phyloP scores from a whole-genome alignment of 179 eudicot species.

The Actinidia arguta region DNA sequence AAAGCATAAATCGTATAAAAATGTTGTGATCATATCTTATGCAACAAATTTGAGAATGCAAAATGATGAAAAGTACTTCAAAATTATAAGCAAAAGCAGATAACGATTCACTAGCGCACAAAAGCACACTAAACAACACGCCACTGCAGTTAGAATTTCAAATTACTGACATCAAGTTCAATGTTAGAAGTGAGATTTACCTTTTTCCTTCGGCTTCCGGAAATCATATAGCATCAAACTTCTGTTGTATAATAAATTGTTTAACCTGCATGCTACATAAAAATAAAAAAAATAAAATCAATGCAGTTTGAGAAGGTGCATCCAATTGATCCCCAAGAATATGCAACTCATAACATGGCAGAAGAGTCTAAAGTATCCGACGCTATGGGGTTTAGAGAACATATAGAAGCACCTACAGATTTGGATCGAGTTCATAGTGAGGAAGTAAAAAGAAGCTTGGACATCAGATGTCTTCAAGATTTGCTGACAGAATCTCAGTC shows the following conservation, averaged over 20 bases:
- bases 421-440: constrained; percentile 10
- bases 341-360: constrained; percentile 2
- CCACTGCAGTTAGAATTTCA: background rate
- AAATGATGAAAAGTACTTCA: background rate
- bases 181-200: background rate
- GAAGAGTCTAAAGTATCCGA: constrained; percentile 21
- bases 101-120: background rate
- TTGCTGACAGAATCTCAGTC: constrained; percentile 46
- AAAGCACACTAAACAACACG: background rate
- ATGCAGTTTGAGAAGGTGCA: constrained; percentile 43
- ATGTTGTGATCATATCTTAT: background rate
- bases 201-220: background rate
- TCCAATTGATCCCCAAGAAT: constrained; percentile 30
- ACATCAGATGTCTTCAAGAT: constrained; percentile 41
- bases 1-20: background rate
- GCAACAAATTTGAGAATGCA: background rate
- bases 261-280: background rate
- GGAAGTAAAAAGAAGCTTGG: constrained; percentile 14
- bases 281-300: background rate
- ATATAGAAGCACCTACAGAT: constrained; percentile 10
- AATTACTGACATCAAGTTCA: background rate
- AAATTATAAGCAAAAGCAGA: background rate
- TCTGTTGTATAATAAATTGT: background rate
- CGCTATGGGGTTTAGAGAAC: constrained; percentile 10
- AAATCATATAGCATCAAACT: background rate